Evolutionary conservation across 768 basidiomycete species (phyloP).

Genomic region (Kwoniella bestiolae): DNA sequence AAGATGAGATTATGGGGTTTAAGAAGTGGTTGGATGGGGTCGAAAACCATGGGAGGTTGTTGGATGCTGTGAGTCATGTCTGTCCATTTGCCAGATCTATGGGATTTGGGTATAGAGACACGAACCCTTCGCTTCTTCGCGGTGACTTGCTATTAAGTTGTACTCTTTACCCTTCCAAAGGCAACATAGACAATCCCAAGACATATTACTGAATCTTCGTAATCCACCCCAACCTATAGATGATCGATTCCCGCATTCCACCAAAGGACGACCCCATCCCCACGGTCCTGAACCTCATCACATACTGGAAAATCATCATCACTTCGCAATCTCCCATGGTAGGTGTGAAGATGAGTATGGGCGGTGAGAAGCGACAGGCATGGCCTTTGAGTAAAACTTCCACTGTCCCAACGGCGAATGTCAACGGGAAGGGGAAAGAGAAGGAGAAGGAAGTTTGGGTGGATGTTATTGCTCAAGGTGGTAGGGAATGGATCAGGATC

Average conservation of each 20-base stretch:
- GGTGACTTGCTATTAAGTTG: too few species aligned
- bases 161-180: too few species aligned
- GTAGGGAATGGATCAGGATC: slow-evolving; percentile 76
- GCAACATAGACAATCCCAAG: too few species aligned
- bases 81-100: too few species aligned
- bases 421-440: slow-evolving; percentile 3
- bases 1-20: slow-evolving; percentile 28
- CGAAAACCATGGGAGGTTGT: slow-evolving; percentile 10
- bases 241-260: slow-evolving; percentile 19
- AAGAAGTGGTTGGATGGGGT: slow-evolving; percentile 29
- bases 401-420: background rate
- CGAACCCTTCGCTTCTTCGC: too few species aligned
- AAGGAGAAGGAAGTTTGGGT: slow-evolving; percentile 58
- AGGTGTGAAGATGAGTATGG: slow-evolving; percentile 23
- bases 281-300: slow-evolving; percentile 20
- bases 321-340: slow-evolving; percentile 24
- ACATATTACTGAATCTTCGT: background rate
- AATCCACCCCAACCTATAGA: background rate
- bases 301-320: slow-evolving; percentile 30
- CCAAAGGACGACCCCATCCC: slow-evolving; percentile 34
- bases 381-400: background rate
- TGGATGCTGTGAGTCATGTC: slow-evolving; percentile 15
- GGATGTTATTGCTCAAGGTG: slow-evolving; percentile 77
- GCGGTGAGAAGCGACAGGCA: slow-evolving; percentile 15
- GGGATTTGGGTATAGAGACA: too few species aligned